Conservation (phyloP, 2,329 filamentous ascomycete genomes). For the Elsinoe necatrix region DNA sequence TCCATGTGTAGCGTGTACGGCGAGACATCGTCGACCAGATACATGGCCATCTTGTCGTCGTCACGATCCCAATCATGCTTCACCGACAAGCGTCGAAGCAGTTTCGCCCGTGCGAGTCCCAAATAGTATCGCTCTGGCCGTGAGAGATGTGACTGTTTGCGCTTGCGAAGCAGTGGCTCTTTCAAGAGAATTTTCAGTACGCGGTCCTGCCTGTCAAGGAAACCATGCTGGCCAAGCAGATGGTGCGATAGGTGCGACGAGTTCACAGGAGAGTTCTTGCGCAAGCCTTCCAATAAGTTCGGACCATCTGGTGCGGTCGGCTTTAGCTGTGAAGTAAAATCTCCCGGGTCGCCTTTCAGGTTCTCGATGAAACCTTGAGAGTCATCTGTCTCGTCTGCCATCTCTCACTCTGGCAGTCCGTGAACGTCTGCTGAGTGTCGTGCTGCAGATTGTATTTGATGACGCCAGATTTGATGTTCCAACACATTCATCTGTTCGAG, state of each 20-base stretch:
- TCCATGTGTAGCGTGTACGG: conserved; percentile 45
- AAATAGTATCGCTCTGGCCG: conserved; percentile 46
- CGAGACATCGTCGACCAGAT: conserved; percentile 46
- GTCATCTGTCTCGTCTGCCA: conserved; percentile 44
- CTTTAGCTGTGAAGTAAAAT: conserved; percentile 28
- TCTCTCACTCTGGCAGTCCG: conserved; percentile 19
- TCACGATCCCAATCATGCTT: conserved; percentile 41
- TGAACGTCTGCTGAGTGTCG: no score
- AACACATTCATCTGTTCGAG: neutral
- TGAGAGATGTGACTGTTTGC: conserved; percentile 43
- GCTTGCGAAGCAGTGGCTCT: conserved; percentile 44
- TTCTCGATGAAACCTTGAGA: conserved; percentile 12
- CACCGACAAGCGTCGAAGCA: conserved; percentile 38
- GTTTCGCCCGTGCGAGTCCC: conserved; percentile 45
- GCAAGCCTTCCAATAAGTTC: conserved; percentile 39
- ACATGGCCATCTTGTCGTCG: conserved; percentile 45
- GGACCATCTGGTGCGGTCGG: conserved; percentile 39
- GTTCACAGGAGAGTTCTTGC: conserved; percentile 37
- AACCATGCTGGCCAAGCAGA: conserved; percentile 40
- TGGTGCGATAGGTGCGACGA: conserved; percentile 40
- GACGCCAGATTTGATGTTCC: no score
- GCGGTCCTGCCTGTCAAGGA: conserved; percentile 40
- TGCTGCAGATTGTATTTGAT: no score
- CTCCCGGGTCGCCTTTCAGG: neutral
- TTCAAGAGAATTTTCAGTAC: conserved; percentile 38